Evolutionary conservation across 257 asterid species (phyloP), one percentile per base, ranked within the genome.

Genomic region (Solanum corneliomulleri): DNA sequence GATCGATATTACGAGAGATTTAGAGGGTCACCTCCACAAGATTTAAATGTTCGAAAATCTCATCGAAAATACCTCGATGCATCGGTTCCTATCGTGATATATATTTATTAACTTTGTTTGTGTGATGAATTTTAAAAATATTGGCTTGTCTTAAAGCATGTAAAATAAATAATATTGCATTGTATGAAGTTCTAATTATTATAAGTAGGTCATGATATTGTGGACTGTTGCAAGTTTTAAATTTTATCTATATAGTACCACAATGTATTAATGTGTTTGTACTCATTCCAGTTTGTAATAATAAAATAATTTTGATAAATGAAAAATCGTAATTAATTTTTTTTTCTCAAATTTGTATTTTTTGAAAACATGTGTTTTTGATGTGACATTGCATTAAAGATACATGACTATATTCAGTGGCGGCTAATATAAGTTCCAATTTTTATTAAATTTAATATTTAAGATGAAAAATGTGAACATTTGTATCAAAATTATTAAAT

Each of bases 1-100:
- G 47, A 83, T 89, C 6, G 87, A 87, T 27, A 7, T 90, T 81
- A 89, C 90, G 16, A 92, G 89, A 35, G 95, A 92, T 47, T 90
- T 92, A 31, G 95, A 92, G 71, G 13, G 64, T 64, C 91, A 90
- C 31, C 92, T 39, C 20, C 60, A 39, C 83, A 41, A 76, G 56
- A 39, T 10, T 21, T 42, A 76, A n/a, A 41, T 15, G 35, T n/a
- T 49, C 3, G 6, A 18, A 8, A 70, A 70, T 70, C 2, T 31
- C 42, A 37, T 37, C 7, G 7, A 1, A 37, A 37, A 37, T 69
- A 29, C 9, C 13, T 70, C 23, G 9, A 13, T 69, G 75, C 41
- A 29, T 69, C 41, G 5, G 9, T 69, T 13, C 23, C 23, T 1
- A 7, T 31, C 20, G 20, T 70, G 25, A 70, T 70, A 70, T 8